Evolutionary conservation across 176 grass and related monocot genomes (phyloP).

Genomic region (Bromus sterilis): DNA sequence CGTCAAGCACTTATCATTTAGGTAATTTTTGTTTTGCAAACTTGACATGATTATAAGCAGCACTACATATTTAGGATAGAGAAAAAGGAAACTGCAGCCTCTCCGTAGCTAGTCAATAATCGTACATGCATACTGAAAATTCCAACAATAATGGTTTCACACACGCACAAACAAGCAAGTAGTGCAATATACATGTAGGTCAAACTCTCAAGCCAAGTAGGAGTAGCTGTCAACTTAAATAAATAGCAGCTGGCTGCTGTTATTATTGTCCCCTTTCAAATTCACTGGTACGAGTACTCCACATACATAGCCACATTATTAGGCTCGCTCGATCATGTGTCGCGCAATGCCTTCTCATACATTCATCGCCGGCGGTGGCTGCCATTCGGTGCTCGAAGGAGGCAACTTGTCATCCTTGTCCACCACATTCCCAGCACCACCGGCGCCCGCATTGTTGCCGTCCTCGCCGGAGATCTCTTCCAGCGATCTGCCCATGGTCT

Average conservation of each 20-base stretch:
- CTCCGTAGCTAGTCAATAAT: neutral
- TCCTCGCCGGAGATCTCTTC: conserved; percentile 48
- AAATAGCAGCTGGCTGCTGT: neutral
- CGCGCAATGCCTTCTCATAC: too few species aligned
- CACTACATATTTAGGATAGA: neutral
- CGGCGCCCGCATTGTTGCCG: neutral
- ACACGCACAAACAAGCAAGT: too few species aligned
- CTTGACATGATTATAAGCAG: neutral
- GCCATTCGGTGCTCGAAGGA: conserved; percentile 5
- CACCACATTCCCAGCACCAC: neutral
- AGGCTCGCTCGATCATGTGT: too few species aligned
- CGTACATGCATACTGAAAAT: neutral
- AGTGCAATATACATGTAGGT: neutral
- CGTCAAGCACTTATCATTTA: too few species aligned
- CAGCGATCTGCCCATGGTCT: conserved; percentile 23
- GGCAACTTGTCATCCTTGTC: neutral
- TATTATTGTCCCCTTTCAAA: conserved; percentile 6
- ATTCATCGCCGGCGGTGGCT: neutral
- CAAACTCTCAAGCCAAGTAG: neutral
- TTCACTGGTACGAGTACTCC: neutral
- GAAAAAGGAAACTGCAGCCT: neutral
- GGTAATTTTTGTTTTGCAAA: too few species aligned
- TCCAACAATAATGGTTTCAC: neutral
- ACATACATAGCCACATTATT: neutral
- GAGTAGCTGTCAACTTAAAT: neutral